Base-by-base conservation (phyloP, 2,329 filamentous ascomycete genomes). In the Penicillium sp. region DNA sequence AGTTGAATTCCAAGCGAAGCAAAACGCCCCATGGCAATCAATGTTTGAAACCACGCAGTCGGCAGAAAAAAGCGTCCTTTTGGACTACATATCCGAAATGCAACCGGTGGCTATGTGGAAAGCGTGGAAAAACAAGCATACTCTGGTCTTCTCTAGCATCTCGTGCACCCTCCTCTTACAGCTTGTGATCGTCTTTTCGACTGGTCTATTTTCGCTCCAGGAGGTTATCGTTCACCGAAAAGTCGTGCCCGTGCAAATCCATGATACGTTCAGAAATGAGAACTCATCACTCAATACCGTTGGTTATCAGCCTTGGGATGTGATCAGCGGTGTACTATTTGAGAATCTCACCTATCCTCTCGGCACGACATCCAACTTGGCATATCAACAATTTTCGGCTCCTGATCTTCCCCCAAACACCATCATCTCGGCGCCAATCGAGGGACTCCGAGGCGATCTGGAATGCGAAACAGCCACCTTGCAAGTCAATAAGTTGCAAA, bases 161-260 rank as follows among this genome's bases (percentile, higher is more conserved):
- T 4, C 41, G 4, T 49, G 46, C 25, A 42, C 48, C 2, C 27
- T 53, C 1, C 18, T 55, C 1, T 5, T 53, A 9, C 53, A 37
- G 1, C 36, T 55, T 5, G 29, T 53, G 9, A 47, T 55, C 5
- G 40, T 55, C n/a, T 47, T 55, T 4, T 55, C 53, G 3, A 51
- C 53, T 2, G 37, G 41, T 28, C 40, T 55, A 4, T 49, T 55
- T 1, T 48, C 43, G 1, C 34, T 55, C 1, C n/a, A 49, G 9
- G 41, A 36, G 9, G 35, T 25, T 4, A 9, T 26, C 32, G 28
- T 53, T 2, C 28, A 33, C 2, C 26, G 39, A 12, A 9, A n/a
- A 0, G 33, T 46, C 5, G n/a, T 51, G 0, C 9, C 45, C 2
- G 42, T 53, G 4, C 39, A 48, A 8, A 0, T 53, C 0, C 48